These are phyloP conservation scores for Ceratocystis diversiconidia DNA, from an alignment of 2,329 filamentous ascomycete species.

Conservation along the genomic window DNA sequence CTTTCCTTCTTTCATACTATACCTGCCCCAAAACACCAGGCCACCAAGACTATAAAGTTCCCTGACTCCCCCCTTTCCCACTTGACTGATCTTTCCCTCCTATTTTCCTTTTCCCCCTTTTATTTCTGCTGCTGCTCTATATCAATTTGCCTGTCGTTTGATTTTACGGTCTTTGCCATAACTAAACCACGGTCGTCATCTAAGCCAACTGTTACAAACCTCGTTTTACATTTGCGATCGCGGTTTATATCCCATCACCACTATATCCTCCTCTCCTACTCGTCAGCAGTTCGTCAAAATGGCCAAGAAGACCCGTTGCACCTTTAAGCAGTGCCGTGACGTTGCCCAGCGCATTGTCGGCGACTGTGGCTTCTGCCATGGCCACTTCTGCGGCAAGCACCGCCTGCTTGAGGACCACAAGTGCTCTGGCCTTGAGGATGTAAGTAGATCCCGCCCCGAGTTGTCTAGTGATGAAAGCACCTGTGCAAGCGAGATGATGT, in stretches of 20 bases:
- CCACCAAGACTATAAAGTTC: not conserved
- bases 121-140: not conserved
- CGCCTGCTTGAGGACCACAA: conserved; percentile 86
- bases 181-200: too few relatives aligned
- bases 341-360: conserved; percentile 85
- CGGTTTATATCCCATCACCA: not conserved
- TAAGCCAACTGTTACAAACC: too few relatives aligned
- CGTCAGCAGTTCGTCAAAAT: conserved; percentile 28
- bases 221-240: not conserved
- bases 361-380: conserved; percentile 88
- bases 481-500: not conserved
- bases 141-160: not conserved
- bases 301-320: conserved; percentile 73
- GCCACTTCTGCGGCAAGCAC: conserved; percentile 91
- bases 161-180: too few relatives aligned
- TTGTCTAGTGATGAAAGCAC: not conserved
- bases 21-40: not conserved
- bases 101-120: not conserved
- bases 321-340: conserved; percentile 77
- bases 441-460: conserved; percentile 30
- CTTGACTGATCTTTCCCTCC: not conserved
- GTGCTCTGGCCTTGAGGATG: conserved; percentile 81
- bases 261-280: not conserved
- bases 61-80: not conserved
- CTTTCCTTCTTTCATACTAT: not conserved